A percentile compares a stretch with the other conserved stretches of the same genome.
Evolutionary conservation across 192 early-diverging fungal genomes (phyloP).

Genomic region (Backusella tarrabulga): DNA sequence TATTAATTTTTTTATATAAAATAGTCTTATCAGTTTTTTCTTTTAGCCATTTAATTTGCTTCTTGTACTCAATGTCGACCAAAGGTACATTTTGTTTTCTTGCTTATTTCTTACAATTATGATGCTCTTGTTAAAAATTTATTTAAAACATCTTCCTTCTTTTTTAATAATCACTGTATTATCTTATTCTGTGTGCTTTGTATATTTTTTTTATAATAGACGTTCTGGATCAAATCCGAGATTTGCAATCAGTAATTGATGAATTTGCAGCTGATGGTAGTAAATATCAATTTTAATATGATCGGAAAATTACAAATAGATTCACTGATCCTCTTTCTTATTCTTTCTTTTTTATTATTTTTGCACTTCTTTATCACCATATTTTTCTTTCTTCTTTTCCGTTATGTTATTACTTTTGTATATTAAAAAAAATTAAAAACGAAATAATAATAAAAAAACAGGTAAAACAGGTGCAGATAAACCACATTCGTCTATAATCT

Average conservation of each 20-base stretch:
- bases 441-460: background rate
- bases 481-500: background rate
- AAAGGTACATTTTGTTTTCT: background rate
- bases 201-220: slow-evolving; percentile 6
- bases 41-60: background rate
- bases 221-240: slow-evolving; percentile 21
- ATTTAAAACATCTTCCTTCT: background rate
- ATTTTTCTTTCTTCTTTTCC: background rate
- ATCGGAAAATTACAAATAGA: slow-evolving; percentile 14
- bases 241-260: slow-evolving; percentile 33
- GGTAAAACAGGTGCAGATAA: background rate
- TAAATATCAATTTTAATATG: background rate
- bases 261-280: slow-evolving; percentile 19
- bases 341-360: background rate
- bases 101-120: background rate
- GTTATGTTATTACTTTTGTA: background rate
- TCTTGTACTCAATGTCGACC: background rate
- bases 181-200: background rate
- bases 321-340: background rate
- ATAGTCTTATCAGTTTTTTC: background rate
- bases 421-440: background rate
- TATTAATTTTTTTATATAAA: slow-evolving; percentile 4
- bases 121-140: no score
- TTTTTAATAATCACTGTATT: background rate
- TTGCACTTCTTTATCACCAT: background rate